phyloP scores from a whole-genome alignment of 371 early-diverging fungal genomes.

The Mucor sp. region DNA sequence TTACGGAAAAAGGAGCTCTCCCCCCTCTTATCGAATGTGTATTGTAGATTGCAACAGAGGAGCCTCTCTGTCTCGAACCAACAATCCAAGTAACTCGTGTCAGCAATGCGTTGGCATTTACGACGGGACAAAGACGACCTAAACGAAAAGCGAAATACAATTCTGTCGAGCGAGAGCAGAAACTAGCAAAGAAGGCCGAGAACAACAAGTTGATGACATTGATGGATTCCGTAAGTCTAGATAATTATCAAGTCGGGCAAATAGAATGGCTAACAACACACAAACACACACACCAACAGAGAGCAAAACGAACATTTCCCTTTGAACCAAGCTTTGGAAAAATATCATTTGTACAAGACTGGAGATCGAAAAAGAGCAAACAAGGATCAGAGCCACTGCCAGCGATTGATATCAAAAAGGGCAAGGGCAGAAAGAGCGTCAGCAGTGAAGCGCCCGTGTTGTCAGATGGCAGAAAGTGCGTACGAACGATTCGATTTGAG shows the following conservation, averaged over 20 bases:
- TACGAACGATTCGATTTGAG: constrained; percentile 62
- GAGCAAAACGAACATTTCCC: constrained; percentile 51
- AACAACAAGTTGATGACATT: constrained; percentile 61
- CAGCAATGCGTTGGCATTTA: constrained; percentile 57
- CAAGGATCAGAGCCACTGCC: constrained; percentile 48
- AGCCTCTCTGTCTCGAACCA: constrained; percentile 61
- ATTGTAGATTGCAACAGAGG: constrained; percentile 58
- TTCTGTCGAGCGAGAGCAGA: constrained; percentile 61
- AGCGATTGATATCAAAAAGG: constrained; percentile 57
- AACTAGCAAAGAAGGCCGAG: constrained; percentile 60
- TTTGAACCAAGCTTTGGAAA: constrained; percentile 60
- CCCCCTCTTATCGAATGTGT: neutral
- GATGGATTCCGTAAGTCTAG: constrained; percentile 55
- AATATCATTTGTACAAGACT: constrained; percentile 63
- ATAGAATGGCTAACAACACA: too few relatives aligned
- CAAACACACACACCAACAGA: constrained; percentile 13
- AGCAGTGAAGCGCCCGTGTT: constrained; percentile 35
- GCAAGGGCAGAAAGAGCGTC: constrained; percentile 42
- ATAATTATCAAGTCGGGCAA: too few relatives aligned
- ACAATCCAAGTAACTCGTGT: constrained; percentile 58
- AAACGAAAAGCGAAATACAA: constrained; percentile 63
- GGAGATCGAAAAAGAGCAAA: constrained; percentile 57
- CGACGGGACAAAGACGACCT: constrained; percentile 34
- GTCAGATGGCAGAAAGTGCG: constrained; percentile 57
- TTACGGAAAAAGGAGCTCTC: neutral